phyloP scores from a whole-genome alignment of 148 eudicot species.

The Polygonum maritimum region DNA sequence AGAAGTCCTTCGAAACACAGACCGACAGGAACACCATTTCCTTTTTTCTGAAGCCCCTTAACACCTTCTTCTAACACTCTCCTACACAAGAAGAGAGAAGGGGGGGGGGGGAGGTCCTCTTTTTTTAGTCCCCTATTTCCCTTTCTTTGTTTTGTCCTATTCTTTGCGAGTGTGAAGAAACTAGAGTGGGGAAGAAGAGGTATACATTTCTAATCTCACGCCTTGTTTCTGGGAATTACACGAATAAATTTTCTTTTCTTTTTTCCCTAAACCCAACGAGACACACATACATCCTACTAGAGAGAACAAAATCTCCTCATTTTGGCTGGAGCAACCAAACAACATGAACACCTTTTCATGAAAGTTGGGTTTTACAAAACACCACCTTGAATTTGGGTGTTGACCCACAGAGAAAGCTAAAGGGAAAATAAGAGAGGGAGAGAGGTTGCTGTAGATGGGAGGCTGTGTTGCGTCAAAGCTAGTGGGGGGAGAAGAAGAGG shows the following conservation, averaged over 20 bases:
- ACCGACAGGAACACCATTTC: too few species aligned
- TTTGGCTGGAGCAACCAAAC: not conserved
- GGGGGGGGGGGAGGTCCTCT: not conserved
- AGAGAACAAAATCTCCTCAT: not conserved
- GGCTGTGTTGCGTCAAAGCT: conserved; percentile 94
- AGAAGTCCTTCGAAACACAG: too few species aligned
- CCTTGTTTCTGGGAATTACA: too few species aligned
- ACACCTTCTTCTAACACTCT: not conserved
- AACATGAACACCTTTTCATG: not conserved
- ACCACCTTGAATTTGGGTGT: conserved; percentile 19
- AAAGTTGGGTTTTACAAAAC: conserved; percentile 13
- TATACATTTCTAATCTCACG: too few species aligned
- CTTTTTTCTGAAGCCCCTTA: too few species aligned
- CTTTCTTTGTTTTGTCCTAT: not conserved
- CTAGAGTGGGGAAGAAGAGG: too few species aligned
- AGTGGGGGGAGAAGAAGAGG: conserved; percentile 78
- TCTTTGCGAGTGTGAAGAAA: too few species aligned
- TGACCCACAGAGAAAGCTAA: not conserved
- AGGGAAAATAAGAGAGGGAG: not conserved
- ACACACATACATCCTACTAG: not conserved
- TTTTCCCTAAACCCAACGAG: conserved; percentile 15
- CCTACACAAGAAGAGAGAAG: conserved; percentile 2
- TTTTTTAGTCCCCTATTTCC: not conserved
- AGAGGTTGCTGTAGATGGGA: conserved; percentile 33
- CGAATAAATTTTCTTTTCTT: too few species aligned